Conservation (phyloP, 2,329 filamentous ascomycete genomes). For the Didymella pomorum region DNA sequence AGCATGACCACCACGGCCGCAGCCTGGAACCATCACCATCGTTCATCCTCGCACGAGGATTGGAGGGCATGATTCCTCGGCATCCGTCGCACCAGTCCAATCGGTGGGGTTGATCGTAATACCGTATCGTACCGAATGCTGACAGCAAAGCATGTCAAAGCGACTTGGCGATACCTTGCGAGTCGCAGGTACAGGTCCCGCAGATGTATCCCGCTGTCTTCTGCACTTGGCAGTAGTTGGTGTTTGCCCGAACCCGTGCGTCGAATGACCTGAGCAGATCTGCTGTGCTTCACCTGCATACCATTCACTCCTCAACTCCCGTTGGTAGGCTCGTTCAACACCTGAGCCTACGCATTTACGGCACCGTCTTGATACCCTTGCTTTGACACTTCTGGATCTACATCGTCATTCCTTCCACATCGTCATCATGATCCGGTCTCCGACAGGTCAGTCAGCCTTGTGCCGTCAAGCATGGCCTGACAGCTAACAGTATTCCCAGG, state of each 20-base stretch:
- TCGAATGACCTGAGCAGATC: conserved; percentile 14
- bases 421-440: conserved; percentile 30
- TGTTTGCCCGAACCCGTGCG: conserved; percentile 14
- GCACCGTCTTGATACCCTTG: neutral
- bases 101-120: conserved; percentile 16
- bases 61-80: conserved; percentile 15
- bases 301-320: conserved; percentile 10
- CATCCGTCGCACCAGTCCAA: conserved; percentile 17
- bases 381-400: neutral
- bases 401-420: neutral
- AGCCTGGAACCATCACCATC: conserved; percentile 2
- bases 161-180: conserved; percentile 21
- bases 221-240: conserved; percentile 20
- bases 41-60: conserved; percentile 5
- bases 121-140: neutral
- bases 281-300: neutral
- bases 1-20: conserved; percentile 12
- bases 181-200: conserved; percentile 13
- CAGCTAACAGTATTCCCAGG: conserved; percentile 27
- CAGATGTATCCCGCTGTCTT: conserved; percentile 14
- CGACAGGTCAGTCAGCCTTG: conserved; percentile 28
- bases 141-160: conserved; percentile 7
- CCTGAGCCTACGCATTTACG: conserved; percentile 7
- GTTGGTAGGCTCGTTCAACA: conserved; percentile 19
- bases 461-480: neutral